These are phyloP conservation scores for Saturnispora galanensis DNA, from an alignment of 805 yeast genomes.

Conservation along the genomic window DNA sequence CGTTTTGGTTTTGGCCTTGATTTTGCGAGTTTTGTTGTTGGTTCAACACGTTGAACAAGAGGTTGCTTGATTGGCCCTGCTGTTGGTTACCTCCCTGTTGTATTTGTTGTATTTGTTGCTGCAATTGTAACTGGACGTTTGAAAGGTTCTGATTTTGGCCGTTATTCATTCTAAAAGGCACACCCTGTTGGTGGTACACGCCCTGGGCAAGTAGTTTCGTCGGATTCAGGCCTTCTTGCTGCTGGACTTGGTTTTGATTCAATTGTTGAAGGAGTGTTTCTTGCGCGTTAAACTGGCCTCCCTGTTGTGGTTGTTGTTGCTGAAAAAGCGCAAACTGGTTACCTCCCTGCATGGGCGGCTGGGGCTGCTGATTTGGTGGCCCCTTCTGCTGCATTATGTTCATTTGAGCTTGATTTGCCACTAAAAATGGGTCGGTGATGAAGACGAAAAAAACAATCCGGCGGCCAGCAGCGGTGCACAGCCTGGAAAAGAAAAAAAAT, in stretches of 20 bases:
- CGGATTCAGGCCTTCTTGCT: slow-evolving; percentile 11
- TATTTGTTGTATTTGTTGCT: slow-evolving; percentile 8
- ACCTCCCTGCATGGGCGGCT: background rate
- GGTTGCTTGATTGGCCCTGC: slow-evolving; percentile 1
- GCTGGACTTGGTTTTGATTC: slow-evolving; percentile 10
- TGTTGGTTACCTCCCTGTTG: slow-evolving; percentile 2
- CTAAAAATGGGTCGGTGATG: no score
- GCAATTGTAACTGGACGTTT: slow-evolving; percentile 7
- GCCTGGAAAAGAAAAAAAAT: no score
- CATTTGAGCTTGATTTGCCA: no score
- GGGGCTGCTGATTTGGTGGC: background rate
- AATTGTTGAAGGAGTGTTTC: slow-evolving; percentile 4
- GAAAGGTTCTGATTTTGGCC: slow-evolving; percentile 4
- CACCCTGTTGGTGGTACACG: slow-evolving; percentile 19
- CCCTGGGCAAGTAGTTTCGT: slow-evolving; percentile 16
- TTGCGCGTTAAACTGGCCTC: slow-evolving; percentile 2
- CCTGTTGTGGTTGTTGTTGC: slow-evolving; percentile 1
- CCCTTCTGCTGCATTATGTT: background rate
- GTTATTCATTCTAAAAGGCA: slow-evolving; percentile 8
- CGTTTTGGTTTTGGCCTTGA: slow-evolving; percentile 20
- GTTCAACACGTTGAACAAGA: background rate
- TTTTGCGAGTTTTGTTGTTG: slow-evolving; percentile 9
- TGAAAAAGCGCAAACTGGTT: background rate
- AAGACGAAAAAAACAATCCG: no score
- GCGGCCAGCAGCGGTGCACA: no score